Conservation (phyloP, 2,329 filamentous ascomycete species). For the Myriosclerotinia scirpicola region DNA sequence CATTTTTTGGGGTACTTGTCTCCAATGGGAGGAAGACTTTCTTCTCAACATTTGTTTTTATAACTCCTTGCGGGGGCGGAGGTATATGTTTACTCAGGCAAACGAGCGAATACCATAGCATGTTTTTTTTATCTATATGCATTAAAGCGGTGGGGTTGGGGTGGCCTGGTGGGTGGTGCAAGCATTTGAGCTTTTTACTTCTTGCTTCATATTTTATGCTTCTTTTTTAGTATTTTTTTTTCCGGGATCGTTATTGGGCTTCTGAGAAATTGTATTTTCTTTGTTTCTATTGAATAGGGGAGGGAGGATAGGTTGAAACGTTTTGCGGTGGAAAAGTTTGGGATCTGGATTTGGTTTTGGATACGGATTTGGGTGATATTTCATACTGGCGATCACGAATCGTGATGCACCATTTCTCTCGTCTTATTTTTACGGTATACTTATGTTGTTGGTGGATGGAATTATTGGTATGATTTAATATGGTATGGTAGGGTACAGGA, state of each 20-base stretch:
- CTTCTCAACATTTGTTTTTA: neutral
- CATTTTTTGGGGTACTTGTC: neutral
- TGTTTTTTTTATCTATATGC: neutral
- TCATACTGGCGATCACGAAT: neutral
- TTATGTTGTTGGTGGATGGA: neutral
- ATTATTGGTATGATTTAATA: neutral
- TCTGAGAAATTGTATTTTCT: neutral
- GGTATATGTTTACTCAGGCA: neutral
- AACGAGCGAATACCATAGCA: neutral
- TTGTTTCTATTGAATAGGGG: neutral
- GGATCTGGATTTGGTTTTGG: neutral
- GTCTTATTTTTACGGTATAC: neutral
- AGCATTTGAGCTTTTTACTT: neutral
- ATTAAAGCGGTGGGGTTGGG: neutral
- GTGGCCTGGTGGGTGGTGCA: neutral
- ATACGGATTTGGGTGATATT: neutral
- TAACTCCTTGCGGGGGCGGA: neutral
- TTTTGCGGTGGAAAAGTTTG: neutral
- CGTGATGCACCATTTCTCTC: neutral
- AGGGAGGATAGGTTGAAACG: neutral
- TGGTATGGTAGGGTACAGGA: neutral
- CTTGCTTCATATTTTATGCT: neutral
- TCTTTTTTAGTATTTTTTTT: neutral
- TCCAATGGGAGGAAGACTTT: neutral
- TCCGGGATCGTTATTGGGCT: neutral